A percentile compares a stretch with the other conserved stretches of the same genome.
phyloP scores from a whole-genome alignment of 2,329 filamentous ascomycete species.

The Aspergillus luchuensis region DNA sequence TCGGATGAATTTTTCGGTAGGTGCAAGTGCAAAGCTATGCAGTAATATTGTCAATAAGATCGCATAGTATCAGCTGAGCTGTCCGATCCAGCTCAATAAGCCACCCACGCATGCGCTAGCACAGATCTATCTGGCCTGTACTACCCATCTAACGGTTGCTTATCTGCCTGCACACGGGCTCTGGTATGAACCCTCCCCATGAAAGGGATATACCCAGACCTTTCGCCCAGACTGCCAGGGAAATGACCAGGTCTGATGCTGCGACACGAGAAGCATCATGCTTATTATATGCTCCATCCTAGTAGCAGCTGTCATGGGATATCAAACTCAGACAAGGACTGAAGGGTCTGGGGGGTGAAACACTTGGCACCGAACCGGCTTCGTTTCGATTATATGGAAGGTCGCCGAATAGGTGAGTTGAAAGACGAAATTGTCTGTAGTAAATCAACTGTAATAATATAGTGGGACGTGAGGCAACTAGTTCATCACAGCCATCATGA shows the following conservation, averaged over 20 bases:
- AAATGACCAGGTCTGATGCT: neutral
- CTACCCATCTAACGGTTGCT: neutral
- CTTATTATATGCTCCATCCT: neutral
- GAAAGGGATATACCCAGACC: neutral
- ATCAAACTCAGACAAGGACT: conserved; percentile 4
- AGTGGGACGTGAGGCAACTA: neutral
- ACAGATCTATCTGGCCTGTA: neutral
- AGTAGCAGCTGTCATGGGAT: conserved; percentile 3
- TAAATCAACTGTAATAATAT: neutral
- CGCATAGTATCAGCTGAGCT: too few relatives aligned
- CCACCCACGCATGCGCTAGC: neutral
- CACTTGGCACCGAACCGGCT: neutral
- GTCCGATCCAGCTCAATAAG: neutral
- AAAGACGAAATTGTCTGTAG: neutral
- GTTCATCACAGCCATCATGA: neutral
- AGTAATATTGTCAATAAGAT: too few relatives aligned
- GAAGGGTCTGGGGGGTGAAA: conserved; percentile 7
- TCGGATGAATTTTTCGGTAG: too few relatives aligned
- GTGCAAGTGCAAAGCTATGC: too few relatives aligned
- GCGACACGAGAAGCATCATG: neutral
- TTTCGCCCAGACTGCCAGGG: neutral
- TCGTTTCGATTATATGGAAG: conserved; percentile 7
- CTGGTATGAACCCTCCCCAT: neutral
- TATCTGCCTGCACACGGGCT: neutral
- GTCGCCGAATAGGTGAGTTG: neutral